phyloP scores from a whole-genome alignment of 805 yeast genomes.

The Saccharomycopsis fermentans region DNA sequence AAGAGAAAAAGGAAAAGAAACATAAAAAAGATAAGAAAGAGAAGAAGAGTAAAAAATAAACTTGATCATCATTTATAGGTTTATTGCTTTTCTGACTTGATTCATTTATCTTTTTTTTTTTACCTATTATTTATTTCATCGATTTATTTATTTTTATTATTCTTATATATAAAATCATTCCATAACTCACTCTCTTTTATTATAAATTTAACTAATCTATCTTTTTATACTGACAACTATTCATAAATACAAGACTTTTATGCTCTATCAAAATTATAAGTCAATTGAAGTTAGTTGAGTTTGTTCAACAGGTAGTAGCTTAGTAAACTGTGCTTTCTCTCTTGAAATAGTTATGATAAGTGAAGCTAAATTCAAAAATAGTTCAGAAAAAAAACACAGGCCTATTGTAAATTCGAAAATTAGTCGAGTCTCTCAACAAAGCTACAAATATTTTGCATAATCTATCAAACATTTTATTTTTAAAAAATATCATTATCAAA shows the following conservation, averaged over 20 bases:
- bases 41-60: conserved; percentile 9
- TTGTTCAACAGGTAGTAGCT: no score
- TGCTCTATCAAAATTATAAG: not conserved
- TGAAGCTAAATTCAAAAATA: no score
- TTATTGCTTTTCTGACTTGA: not conserved
- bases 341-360: no score
- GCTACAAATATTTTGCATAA: not conserved
- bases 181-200: not conserved
- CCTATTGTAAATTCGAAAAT: no score
- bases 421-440: no score
- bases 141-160: not conserved
- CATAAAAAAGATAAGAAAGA: conserved; percentile 11
- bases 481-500: conserved; percentile 33
- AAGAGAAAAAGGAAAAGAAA: conserved; percentile 14
- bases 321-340: no score
- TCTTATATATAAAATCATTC: not conserved
- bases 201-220: not conserved
- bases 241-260: not conserved
- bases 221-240: not conserved
- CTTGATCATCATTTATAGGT: not conserved
- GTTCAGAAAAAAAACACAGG: no score
- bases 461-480: conserved; percentile 4
- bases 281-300: not conserved
- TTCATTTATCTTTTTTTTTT: not conserved
- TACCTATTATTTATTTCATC: not conserved